Base-by-base conservation (phyloP, 768 basidiomycete genomes). In the Lactarius tabidus region DNA sequence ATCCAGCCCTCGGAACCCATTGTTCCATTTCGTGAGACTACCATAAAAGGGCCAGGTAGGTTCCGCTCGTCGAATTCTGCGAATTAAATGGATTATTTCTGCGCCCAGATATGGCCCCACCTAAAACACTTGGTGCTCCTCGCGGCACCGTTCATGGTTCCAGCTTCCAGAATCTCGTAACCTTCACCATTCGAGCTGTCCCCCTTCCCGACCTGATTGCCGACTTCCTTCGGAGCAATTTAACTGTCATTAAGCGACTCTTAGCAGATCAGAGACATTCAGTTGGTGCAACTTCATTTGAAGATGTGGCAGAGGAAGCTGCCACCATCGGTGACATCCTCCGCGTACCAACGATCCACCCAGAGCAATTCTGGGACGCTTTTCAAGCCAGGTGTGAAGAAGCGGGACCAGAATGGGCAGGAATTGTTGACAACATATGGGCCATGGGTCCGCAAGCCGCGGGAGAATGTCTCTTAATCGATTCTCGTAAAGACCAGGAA, bases 1-100 rank as follows among this genome's bases (percentile, higher is more conserved):
- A 95, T 99, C 35, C 93, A 95, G 70, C 88, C 90, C 2, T 98
- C 95, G 1, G 87, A 94, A 70, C 95, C 95, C 0, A 98, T 98
- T 63, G 97, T 99, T 3, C 97, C 97, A 14, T 99, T 98, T 80
- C 84, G 97, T 45, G 97, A 98, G 76, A 98, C 97, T 0, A 91
- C 93, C 0, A 84, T 96, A 17, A 90, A 85, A 70, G 93, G 81
- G 3, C 72, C 81, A 70, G 93, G 93, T 91, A 72, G 29, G 48
- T 72, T 67, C 43, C 57, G 29, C 23, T 12, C 36, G 48, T 28
- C 39, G 17, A 38, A 59, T 67, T 14, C 1, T 20, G 6, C 35
- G 51, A 48, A 29, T 18, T 1, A n/a, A 52, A 20, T 51, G 8
- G 33, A 60, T 45, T 26, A 65, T n/a, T 66, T 39, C 35, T 29